Percentiles rank a stretch among this genome's conserved stretches.
Evolutionary conservation across 495 filamentous ascomycete species (phyloP).

Genomic region (Cairneyella variabilis): DNA sequence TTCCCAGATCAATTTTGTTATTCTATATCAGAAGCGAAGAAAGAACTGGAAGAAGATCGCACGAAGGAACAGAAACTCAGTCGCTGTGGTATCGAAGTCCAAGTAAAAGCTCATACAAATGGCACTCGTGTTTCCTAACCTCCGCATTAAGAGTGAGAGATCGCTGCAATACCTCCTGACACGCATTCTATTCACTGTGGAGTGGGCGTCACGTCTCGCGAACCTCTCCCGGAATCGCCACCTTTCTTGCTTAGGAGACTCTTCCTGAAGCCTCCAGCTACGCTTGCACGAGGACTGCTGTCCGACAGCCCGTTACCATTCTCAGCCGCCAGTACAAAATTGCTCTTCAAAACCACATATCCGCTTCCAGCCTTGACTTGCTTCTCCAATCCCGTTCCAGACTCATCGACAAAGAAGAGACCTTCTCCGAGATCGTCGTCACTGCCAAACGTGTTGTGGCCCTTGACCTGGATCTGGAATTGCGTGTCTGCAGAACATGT

Average conservation of each 20-base stretch:
- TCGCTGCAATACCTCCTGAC: not conserved
- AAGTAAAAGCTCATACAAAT: not conserved
- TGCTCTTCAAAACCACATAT: constrained; percentile 61
- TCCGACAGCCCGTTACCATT: constrained; percentile 35
- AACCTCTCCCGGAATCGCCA: constrained; percentile 39
- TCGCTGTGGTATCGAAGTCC: constrained; percentile 13
- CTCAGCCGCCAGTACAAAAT: constrained; percentile 40
- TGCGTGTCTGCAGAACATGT: constrained; percentile 76
- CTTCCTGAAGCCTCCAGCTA: constrained; percentile 39
- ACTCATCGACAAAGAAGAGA: constrained; percentile 86
- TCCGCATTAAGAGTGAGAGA: not conserved
- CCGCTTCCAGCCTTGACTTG: constrained; percentile 64
- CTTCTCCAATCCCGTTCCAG: constrained; percentile 70
- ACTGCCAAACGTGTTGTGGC: constrained; percentile 75
- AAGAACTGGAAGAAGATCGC: not conserved
- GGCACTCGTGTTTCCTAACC: not conserved
- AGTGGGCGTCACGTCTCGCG: constrained; percentile 34
- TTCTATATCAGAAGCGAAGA: not conserved
- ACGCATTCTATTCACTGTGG: not conserved
- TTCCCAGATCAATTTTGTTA: not conserved
- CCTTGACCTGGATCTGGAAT: constrained; percentile 80
- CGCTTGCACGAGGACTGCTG: constrained; percentile 51
- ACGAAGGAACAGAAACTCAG: not conserved
- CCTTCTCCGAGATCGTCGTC: constrained; percentile 80
- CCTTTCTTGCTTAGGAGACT: constrained; percentile 49